Base-by-base conservation (phyloP, 2,329 filamentous ascomycete species). In the Annulohypoxylon truncatum region DNA sequence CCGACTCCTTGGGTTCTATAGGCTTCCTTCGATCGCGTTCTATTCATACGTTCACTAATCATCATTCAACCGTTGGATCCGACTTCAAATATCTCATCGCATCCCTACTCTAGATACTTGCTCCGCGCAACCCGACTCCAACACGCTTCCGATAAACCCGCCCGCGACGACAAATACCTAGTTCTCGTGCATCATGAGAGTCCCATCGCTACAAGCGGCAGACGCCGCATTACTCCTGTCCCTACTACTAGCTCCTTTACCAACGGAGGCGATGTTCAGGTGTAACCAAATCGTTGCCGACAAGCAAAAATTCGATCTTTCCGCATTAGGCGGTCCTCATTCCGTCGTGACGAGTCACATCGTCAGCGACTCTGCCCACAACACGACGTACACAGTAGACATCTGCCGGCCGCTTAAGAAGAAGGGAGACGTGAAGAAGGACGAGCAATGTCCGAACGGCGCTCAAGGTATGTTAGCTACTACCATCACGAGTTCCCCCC, bases 321-420 rank as follows among this genome's bases (percentile, higher is more conserved):
- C 82, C 24, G 78, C 83, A 68, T 85, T 94, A 6, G 82, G 81
- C 4, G 92, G 91, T 1, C 89, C 90, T 31, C 90, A 91, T 76
- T 87, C 89, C 0, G 89, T 93, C 35, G 84, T 92, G 58, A 87
- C 87, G 51, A 83, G 81, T 73, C 83, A 82, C 71, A 82, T 83
- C 68, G 79, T 84, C 31, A 83, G 84, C 18, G 84, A 82, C 13
- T 82, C 83, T 13, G 82, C 87, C 26, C 83, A 82, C 65, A 96
- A 96, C 78, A 93, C 89, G 24, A 95, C 92, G 44, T 96, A 93
- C 78, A 94, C 92, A 0, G 76, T 96, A 61, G 91, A 96, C 73
- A 83, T 96, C 51, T 97, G 93, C 80, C 80, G 83, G 55, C 83
- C 87, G 5, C 80, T 97, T 69, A 86, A 87, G 77, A 86, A 87